Evolutionary conservation across 1,284 basidiomycete species (phyloP), one percentile per base, ranked within the genome.

Genomic region (Jaminaea rosea): DNA sequence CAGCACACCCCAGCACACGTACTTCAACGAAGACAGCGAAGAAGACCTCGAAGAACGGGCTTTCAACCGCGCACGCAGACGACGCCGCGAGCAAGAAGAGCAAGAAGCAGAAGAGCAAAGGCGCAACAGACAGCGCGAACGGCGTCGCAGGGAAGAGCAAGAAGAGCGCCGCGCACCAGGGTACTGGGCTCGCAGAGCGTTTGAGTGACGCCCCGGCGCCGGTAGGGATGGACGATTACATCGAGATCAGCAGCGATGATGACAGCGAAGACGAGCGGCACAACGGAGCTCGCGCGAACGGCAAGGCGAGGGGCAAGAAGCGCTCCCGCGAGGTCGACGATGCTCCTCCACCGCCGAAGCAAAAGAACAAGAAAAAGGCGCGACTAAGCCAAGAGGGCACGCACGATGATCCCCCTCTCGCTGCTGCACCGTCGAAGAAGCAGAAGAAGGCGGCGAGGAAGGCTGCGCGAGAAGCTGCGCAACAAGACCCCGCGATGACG

Each of bases 361-460:
- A 36, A 21, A 36, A 36, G 34, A 4, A 15, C n/a, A 36, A 36
- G 34, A 36, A 10, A 21, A 21, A 36, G 34, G 21, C n/a, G 34
- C n/a, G 10, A 10, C 3, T 36, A 21, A 36, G n/a, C 34, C n/a
- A 36, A 10, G 34, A 4, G 34, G 34, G 21, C n/a, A 36, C n/a
- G 34, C 34, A 36, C 6, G 34, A 15, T 36, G 34, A 15, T 10
- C n/a, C 9, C 34, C 6, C n/a, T 10, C 34, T 36, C 21, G 10
- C 31, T 10, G 10, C 31, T 10, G 31, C 31, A n/a, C 31, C 31
- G 31, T 10, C 31, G 44, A 21, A 19, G 44, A 46, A 7, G 45
- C 23, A 36, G 34, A 29, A 46, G 23, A 46, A 45, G 42, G 42
- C 42, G 10, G 42, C 24, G 32, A 36, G n/a, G 32, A 36, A 36